Evolutionary conservation across 2,329 filamentous ascomycete species (phyloP), one percentile per base, ranked within the genome.

Genomic region (Westerdykella aurantiaca): DNA sequence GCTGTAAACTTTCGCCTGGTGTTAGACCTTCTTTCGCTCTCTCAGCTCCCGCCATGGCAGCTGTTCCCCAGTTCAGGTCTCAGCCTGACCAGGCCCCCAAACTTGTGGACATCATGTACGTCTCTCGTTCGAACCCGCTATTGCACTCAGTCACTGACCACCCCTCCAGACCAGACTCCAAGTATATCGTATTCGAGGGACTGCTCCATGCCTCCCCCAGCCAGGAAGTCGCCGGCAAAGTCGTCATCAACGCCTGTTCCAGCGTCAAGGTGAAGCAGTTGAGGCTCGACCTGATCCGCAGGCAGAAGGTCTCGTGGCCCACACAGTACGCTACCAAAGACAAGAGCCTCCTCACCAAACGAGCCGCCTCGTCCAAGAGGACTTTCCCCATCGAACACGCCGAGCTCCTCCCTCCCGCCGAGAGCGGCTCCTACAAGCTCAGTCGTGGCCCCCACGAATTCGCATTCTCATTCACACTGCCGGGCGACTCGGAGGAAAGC

Each of bases 401-500:
- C 46, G 65, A 60, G 43, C 58, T 75, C 23, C 72, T 72, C 47
- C 70, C 71, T 35, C 60, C 71, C 47, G 71, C 48, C 45, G 63
- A 55, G 45, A 58, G 60, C 43, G 64, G 63, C 44, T 56, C 72
- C 31, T 72, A 75, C 64, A 74, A 73, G 50, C 68, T 76, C 60
- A 73, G 72, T 51, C 67, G 72, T 5, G 73, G 73, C 22, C 54
- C 64, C 41, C 71, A 75, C 51, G 72, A 74, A 56, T 75, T 72
- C 72, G 67, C 70, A 23, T 76, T 75, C 53, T 69, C 69, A 48
- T 75, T 75, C 56, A 67, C 65, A 46, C 64, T 76, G 52, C 66
- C 69, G 11, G 66, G 64, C 10, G 61, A 64, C 25, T 66, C 79
- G 61, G 79, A 88, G 14, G 93, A 97, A 75, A 95, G 88, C 60